Conservation (phyloP, 1,284 basidiomycete species). For the Prillingera fragicola region DNA sequence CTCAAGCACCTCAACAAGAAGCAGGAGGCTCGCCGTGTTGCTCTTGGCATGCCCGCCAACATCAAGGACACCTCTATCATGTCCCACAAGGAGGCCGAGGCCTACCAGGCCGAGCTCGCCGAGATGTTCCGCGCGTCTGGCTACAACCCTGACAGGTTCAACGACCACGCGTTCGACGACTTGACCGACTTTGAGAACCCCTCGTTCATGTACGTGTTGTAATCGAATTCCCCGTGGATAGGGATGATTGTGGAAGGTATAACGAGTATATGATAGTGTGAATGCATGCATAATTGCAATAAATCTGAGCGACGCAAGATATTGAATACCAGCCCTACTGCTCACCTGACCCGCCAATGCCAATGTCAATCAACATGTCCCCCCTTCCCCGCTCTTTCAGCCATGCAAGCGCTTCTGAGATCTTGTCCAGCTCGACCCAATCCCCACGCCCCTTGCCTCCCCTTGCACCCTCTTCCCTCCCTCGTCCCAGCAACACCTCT, state of each 20-base stretch:
- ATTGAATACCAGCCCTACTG: too few species aligned
- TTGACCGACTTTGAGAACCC: conserved; percentile 10
- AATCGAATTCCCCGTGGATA: too few species aligned
- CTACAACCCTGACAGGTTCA: background rate
- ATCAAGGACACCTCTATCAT: conserved; percentile 42
- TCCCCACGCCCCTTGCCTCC: conserved; percentile 38
- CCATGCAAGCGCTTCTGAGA: conserved; percentile 63
- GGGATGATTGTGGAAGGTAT: too few species aligned
- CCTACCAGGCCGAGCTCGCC: background rate
- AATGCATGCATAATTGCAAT: too few species aligned
- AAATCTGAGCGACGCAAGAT: too few species aligned
- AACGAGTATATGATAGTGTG: too few species aligned
- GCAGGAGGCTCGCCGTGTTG: conserved; percentile 35
- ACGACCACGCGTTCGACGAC: conserved; percentile 5
- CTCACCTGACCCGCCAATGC: conserved; percentile 61
- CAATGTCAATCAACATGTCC: conserved; percentile 58
- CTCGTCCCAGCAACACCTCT: conserved; percentile 10
- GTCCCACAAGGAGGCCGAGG: conserved; percentile 22
- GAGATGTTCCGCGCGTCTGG: background rate
- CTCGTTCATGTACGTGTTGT: conserved; percentile 7
- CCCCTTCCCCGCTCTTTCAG: conserved; percentile 56
- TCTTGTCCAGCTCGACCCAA: conserved; percentile 59
- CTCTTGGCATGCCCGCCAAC: conserved; percentile 35
- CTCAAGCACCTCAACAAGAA: conserved; percentile 35
- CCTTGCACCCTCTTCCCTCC: conserved; percentile 25